These are phyloP conservation scores for Mycosphaerelloides madeirae DNA, from an alignment of 2,329 filamentous ascomycete species.

Conservation along the genomic window DNA sequence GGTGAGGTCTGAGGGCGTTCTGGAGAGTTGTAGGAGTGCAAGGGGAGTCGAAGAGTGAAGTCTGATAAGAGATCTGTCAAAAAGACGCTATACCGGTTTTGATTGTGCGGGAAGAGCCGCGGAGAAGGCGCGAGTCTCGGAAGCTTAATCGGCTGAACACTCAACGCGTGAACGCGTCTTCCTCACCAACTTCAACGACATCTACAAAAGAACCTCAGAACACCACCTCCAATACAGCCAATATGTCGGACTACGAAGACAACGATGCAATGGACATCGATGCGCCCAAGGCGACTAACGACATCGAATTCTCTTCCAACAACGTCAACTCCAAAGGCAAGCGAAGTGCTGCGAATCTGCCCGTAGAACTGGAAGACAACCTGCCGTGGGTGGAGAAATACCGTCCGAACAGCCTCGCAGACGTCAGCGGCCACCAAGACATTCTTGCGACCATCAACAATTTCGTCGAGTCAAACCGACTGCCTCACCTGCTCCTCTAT, in stretches of 20 bases:
- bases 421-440: conserved; percentile 95
- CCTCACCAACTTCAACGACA: background rate
- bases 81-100: background rate
- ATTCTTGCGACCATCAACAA: conserved; percentile 97
- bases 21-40: background rate
- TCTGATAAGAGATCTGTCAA: background rate
- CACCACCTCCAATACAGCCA: conserved; percentile 13
- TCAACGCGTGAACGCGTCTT: background rate
- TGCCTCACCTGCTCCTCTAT: conserved; percentile 94
- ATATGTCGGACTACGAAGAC: conserved; percentile 54
- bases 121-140: background rate
- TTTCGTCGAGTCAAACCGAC: conserved; percentile 87
- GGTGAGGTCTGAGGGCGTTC: no score
- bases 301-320: conserved; percentile 68
- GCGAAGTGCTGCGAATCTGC: conserved; percentile 84
- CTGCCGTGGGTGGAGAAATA: conserved; percentile 99
- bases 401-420: conserved; percentile 77
- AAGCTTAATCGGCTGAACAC: background rate
- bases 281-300: conserved; percentile 39
- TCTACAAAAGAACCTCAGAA: background rate
- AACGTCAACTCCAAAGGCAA: conserved; percentile 74
- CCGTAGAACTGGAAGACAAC: conserved; percentile 88
- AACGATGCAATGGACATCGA: conserved; percentile 65
- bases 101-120: background rate
- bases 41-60: background rate